Percentiles rank a stretch among this genome's conserved stretches.
phyloP scores from a whole-genome alignment of 176 grass and related monocot species.

The Pontederia paniculata region DNA sequence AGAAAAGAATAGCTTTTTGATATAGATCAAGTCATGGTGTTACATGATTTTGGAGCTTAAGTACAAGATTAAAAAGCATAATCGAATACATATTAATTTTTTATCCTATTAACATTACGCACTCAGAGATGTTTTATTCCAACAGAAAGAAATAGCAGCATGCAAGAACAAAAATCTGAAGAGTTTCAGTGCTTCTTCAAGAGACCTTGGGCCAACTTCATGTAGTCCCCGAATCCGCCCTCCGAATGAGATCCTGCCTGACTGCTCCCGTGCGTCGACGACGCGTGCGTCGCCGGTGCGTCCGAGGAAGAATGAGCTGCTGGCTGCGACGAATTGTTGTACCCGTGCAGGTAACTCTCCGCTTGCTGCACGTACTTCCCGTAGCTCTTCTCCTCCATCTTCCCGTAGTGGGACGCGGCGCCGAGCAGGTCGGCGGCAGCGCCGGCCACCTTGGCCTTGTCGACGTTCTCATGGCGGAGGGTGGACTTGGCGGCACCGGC shows the following conservation, averaged over 20 bases:
- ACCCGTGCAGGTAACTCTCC: constrained; percentile 69
- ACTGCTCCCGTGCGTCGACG: too few species aligned
- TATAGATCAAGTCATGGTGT: too few species aligned
- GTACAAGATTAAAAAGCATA: too few species aligned
- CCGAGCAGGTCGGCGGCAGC: constrained; percentile 61
- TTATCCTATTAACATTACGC: too few species aligned
- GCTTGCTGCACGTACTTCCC: constrained; percentile 63
- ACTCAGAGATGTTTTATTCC: too few species aligned
- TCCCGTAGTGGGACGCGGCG: constrained; percentile 61
- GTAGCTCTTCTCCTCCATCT: constrained; percentile 59
- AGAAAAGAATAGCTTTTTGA: too few species aligned
- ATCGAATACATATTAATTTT: too few species aligned
- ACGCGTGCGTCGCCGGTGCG: not conserved
- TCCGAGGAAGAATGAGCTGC: not conserved
- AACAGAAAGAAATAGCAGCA: too few species aligned
- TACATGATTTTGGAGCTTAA: too few species aligned
- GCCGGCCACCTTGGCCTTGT: constrained; percentile 56
- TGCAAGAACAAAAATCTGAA: too few species aligned
- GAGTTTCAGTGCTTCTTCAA: not conserved
- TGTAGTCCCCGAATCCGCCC: constrained; percentile 19
- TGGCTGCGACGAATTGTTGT: constrained; percentile 1
- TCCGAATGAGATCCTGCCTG: constrained; percentile 1
- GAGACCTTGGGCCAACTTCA: constrained; percentile 29
- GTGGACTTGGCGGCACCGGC: constrained; percentile 51
- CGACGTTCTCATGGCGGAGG: constrained; percentile 59